Evolutionary conservation across 768 basidiomycete genomes (phyloP).

Genomic region (Boletus tylopilopsis): DNA sequence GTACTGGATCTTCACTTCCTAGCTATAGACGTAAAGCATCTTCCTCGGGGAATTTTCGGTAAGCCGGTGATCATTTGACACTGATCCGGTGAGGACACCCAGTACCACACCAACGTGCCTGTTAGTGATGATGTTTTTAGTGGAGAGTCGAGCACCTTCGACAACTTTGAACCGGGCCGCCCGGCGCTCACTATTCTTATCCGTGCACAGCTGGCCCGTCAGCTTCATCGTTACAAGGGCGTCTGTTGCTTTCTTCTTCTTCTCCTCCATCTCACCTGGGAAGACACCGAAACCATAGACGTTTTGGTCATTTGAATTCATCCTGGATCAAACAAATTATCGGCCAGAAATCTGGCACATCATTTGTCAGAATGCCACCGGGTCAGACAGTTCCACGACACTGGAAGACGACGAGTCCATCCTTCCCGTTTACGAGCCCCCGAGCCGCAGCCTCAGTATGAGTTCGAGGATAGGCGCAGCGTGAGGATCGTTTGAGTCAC

Average conservation of each 20-base stretch:
- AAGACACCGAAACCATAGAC: neutral
- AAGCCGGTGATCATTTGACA: neutral
- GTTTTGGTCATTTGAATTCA: neutral
- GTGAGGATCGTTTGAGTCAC: constrained; percentile 2
- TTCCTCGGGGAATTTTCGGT: no score
- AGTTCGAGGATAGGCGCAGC: neutral
- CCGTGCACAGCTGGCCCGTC: neutral
- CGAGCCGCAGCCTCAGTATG: neutral
- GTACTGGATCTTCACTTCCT: no score
- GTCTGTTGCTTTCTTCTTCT: neutral
- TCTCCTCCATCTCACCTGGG: neutral
- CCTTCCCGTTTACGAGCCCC: constrained; percentile 23
- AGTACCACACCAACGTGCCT: neutral
- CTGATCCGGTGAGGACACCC: neutral
- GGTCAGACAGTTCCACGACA: neutral
- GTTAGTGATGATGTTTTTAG: neutral
- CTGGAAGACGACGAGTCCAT: constrained; percentile 10
- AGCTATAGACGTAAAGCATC: no score
- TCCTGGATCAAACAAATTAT: constrained; percentile 13
- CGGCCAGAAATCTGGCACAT: constrained; percentile 23
- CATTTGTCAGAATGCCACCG: constrained; percentile 15
- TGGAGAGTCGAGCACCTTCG: neutral
- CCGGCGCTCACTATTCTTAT: neutral
- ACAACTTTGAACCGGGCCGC: neutral
- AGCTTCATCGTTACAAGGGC: neutral